Evolutionary conservation across 192 early-diverging fungal genomes (phyloP), one percentile per base, ranked within the genome.

Genomic region (Coemansia javaensis): DNA sequence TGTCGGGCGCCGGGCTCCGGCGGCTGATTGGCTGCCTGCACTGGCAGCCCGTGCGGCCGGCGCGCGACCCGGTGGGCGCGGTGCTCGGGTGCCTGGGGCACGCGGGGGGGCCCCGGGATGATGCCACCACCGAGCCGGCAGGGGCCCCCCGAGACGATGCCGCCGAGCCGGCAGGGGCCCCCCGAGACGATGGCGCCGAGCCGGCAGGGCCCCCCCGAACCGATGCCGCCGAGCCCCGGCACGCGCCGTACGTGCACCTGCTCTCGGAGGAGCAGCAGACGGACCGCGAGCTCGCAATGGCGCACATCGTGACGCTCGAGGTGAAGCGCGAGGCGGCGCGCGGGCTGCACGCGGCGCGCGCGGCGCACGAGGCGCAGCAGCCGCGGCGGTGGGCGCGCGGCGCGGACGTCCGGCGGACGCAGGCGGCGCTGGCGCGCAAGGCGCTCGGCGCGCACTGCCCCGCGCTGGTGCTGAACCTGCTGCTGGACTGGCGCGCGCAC

Each of bases 401-500:
- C 14, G 49, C 38, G 14, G 54, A 65, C 10, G 1, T 32, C 33
- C 37, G 44, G 1, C 24, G 8, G 7, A 32, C 39, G 22, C 49
- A 23, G 15, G 35, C 42, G 14, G 66, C 66, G 7, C 28, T 63
- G 23, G 4, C 32, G 2, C 18, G 15, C n/a, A 33, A 40, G 28
- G 59, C 59, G 18, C 25, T 36, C 20, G 5, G 49, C 5, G 10
- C 30, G 15, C 10, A 23, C 12, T 58, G 49, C 9, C 44, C 50
- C 5, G 59, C 50, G 2, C 36, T 70, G 6, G 10, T 62, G 25
- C 17, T 70, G n/a, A 66, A 65, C 31, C 15, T 56, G 8, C 37
- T 65, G 43, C 38, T 65, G 1, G 62, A 57, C 15, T 57, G 56
- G 48, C 38, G 18, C 6, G 44, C 28, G 2, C 28, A 32, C 11